These are phyloP conservation scores for Aspergillus candidus DNA, from an alignment of 2,329 filamentous ascomycete genomes.

Conservation along the genomic window DNA sequence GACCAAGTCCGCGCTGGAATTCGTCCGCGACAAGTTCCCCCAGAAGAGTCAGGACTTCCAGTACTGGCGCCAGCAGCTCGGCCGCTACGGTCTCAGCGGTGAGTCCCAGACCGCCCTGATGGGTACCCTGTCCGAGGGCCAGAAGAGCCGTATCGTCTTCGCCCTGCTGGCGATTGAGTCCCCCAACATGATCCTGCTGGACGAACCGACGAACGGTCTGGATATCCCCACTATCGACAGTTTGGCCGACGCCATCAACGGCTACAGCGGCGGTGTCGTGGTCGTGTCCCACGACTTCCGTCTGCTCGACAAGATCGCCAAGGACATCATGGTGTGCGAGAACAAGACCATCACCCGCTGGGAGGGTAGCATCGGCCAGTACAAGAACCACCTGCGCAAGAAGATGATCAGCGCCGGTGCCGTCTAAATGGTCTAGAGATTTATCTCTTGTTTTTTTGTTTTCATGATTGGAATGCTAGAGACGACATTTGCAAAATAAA, in stretches of 20 bases:
- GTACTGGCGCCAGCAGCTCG: slow-evolving; percentile 98
- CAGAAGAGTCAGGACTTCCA: slow-evolving; percentile 93
- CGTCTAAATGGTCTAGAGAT: slow-evolving; percentile 52
- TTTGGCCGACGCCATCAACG: slow-evolving; percentile 94
- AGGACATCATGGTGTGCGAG: slow-evolving; percentile 99
- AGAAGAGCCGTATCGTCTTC: slow-evolving; percentile 97
- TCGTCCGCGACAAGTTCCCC: slow-evolving; percentile 90
- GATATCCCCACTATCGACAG: slow-evolving; percentile 98
- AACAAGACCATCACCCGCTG: slow-evolving; percentile 89
- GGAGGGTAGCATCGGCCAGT: slow-evolving; percentile 83
- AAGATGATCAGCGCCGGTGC: slow-evolving; percentile 91
- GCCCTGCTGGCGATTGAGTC: slow-evolving; percentile 89
- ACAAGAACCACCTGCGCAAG: slow-evolving; percentile 98
- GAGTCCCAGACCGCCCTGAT: slow-evolving; percentile 95
- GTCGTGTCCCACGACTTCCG: slow-evolving; percentile 99
- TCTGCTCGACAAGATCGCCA: slow-evolving; percentile 97
- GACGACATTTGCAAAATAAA: slow-evolving; percentile 15
- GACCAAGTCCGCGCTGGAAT: slow-evolving; percentile 95
- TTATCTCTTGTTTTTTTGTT: slow-evolving; percentile 4
- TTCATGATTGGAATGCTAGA: slow-evolving; percentile 31
- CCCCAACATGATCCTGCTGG: slow-evolving; percentile 95
- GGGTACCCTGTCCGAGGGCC: slow-evolving; percentile 94
- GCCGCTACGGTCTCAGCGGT: slow-evolving; percentile 86
- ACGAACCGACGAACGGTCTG: slow-evolving; percentile 98
- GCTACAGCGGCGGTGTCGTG: slow-evolving; percentile 91